These are phyloP conservation scores for Hericium alpestre DNA, from an alignment of 768 basidiomycete species.

Conservation along the genomic window DNA sequence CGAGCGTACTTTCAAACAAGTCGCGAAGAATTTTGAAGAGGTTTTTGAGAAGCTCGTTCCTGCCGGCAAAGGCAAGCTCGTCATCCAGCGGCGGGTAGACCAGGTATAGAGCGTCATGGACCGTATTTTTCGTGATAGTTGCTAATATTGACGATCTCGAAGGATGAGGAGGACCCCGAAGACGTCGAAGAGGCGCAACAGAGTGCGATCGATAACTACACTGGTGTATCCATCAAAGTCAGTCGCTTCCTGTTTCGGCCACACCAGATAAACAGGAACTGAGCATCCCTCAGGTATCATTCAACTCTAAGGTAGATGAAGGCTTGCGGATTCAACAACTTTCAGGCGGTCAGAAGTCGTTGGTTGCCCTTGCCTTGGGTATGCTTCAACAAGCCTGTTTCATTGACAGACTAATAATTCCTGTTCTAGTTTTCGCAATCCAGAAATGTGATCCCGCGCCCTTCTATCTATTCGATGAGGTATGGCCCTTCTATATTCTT, in stretches of 20 bases:
- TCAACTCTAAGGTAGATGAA: conserved; percentile 97
- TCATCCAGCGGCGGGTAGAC: conserved; percentile 87
- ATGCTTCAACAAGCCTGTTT: conserved; percentile 3
- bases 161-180: conserved; percentile 69
- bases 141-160: neutral
- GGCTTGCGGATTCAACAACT: conserved; percentile 93
- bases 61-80: conserved; percentile 79
- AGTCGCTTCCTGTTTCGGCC: neutral
- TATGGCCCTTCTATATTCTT: conserved; percentile 15
- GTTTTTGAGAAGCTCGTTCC: conserved; percentile 96
- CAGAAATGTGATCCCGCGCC: conserved; percentile 99
- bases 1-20: conserved; percentile 96
- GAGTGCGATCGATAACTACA: conserved; percentile 84
- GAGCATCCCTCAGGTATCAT: conserved; percentile 63
- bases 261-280: conserved; percentile 1
- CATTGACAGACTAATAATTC: conserved; percentile 3
- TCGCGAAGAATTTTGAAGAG: conserved; percentile 92
- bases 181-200: conserved; percentile 67
- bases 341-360: conserved; percentile 93
- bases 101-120: conserved; percentile 37
- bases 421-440: conserved; percentile 79
- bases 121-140: neutral
- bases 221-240: conserved; percentile 92
- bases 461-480: conserved; percentile 99
- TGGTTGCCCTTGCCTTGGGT: conserved; percentile 93